Evolutionary conservation across 257 asterid genomes (phyloP).

Genomic region (Craterostigma plantagineum): DNA sequence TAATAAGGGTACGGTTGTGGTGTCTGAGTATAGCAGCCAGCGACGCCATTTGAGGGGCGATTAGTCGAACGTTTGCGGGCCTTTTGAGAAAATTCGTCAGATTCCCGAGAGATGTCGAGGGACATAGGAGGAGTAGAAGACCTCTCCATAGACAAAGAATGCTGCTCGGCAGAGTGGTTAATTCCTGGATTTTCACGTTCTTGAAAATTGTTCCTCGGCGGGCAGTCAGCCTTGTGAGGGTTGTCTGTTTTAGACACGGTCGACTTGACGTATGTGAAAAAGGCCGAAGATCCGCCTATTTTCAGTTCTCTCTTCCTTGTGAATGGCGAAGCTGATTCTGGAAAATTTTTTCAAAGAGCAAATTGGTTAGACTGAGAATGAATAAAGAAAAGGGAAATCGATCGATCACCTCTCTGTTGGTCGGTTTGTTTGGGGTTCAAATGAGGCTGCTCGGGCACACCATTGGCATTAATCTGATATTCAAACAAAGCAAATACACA

Average conservation of each 20-base stretch:
- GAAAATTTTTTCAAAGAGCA: slow-evolving; percentile 1
- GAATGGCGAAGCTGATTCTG: slow-evolving; percentile 44
- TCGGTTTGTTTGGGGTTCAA: slow-evolving; percentile 37
- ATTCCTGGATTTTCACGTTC: too few relatives aligned
- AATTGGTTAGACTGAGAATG: not conserved
- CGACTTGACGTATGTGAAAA: slow-evolving; percentile 80
- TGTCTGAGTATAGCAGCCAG: slow-evolving; percentile 25
- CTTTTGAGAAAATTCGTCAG: slow-evolving; percentile 27
- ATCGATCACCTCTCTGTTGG: slow-evolving; percentile 39
- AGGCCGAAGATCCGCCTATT: slow-evolving; percentile 91
- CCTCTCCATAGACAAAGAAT: slow-evolving; percentile 26
- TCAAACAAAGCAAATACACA: not conserved
- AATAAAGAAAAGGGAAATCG: too few relatives aligned
- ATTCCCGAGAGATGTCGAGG: slow-evolving; percentile 29
- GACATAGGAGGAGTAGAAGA: slow-evolving; percentile 33
- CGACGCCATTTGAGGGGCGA: slow-evolving; percentile 23
- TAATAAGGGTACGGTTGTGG: slow-evolving; percentile 34
- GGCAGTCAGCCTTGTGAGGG: slow-evolving; percentile 19
- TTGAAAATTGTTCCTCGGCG: slow-evolving; percentile 9
- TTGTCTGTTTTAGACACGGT: slow-evolving; percentile 24
- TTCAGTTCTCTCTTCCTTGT: slow-evolving; percentile 52
- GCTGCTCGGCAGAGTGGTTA: slow-evolving; percentile 19
- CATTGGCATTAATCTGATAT: not conserved
- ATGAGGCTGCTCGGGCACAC: slow-evolving; percentile 40
- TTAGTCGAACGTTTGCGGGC: slow-evolving; percentile 23